Evolutionary conservation across 2,329 filamentous ascomycete genomes (phyloP).

Genomic region (Penicillium sp.): DNA sequence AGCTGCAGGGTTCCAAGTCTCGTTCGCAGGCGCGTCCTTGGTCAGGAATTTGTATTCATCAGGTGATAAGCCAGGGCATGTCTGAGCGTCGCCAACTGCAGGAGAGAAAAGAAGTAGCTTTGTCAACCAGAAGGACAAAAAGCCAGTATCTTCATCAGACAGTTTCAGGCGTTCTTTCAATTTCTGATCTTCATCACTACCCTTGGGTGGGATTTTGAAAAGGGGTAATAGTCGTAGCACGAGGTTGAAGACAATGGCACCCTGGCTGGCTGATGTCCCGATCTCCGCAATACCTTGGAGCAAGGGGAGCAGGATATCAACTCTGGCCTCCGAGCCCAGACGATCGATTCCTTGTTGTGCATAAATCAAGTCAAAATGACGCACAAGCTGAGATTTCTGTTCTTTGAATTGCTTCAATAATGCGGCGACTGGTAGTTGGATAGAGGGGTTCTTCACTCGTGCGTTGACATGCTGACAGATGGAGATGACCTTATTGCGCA

Average conservation of each 20-base stretch:
- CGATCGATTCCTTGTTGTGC: constrained; percentile 80
- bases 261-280: constrained; percentile 58
- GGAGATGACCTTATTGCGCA: constrained; percentile 76
- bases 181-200: constrained; percentile 74
- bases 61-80: constrained; percentile 64
- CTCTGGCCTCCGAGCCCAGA: constrained; percentile 64
- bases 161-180: constrained; percentile 71
- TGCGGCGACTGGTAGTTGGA: constrained; percentile 81
- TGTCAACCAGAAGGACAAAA: constrained; percentile 74
- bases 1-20: constrained; percentile 65
- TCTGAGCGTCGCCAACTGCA: constrained; percentile 44
- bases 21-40: constrained; percentile 52
- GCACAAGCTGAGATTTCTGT: constrained; percentile 71
- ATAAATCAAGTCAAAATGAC: constrained; percentile 86
- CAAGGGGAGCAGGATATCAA: constrained; percentile 71
- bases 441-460: constrained; percentile 61
- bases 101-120: constrained; percentile 73
- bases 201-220: constrained; percentile 70
- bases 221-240: constrained; percentile 74
- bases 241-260: constrained; percentile 76
- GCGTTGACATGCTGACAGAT: constrained; percentile 74
- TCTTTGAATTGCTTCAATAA: constrained; percentile 90
- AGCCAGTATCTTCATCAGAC: constrained; percentile 70
- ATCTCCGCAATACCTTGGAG: constrained; percentile 68
- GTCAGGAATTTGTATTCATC: constrained; percentile 73